These are phyloP conservation scores for Paragyromitra xinjiangensis DNA, from an alignment of 495 filamentous ascomycete genomes.

Conservation along the genomic window DNA sequence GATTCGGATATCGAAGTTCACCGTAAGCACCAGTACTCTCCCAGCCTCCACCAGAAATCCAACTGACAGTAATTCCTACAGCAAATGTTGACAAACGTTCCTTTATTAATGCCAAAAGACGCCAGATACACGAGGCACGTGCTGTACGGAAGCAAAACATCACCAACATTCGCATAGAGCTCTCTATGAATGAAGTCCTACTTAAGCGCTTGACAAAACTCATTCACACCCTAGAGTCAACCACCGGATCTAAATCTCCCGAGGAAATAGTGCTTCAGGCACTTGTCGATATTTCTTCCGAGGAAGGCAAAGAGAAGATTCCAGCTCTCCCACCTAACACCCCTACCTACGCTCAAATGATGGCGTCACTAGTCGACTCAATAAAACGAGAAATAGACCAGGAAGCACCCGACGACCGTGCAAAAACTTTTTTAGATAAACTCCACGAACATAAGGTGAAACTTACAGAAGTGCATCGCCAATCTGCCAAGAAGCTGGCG, in stretches of 20 bases:
- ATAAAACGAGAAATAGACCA: slow-evolving; percentile 89
- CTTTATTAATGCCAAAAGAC: slow-evolving; percentile 97
- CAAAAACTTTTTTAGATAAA: slow-evolving; percentile 76
- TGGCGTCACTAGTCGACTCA: slow-evolving; percentile 88
- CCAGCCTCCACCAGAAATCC: neutral
- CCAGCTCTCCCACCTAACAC: slow-evolving; percentile 73
- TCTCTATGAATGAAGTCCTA: slow-evolving; percentile 89
- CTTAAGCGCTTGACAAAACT: slow-evolving; percentile 82
- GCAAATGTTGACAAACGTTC: slow-evolving; percentile 97
- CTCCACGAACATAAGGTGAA: slow-evolving; percentile 77
- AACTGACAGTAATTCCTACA: slow-evolving; percentile 55
- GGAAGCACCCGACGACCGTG: slow-evolving; percentile 68
- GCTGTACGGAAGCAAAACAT: slow-evolving; percentile 85
- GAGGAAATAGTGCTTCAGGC: slow-evolving; percentile 83
- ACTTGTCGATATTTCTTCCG: slow-evolving; percentile 78
- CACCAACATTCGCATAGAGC: slow-evolving; percentile 89
- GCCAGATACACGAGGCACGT: slow-evolving; percentile 92
- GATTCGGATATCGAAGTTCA: slow-evolving; percentile 98
- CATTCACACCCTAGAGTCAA: slow-evolving; percentile 70
- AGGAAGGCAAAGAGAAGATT: slow-evolving; percentile 71
- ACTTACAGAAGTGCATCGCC: slow-evolving; percentile 77
- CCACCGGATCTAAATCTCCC: slow-evolving; percentile 67
- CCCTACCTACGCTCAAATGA: slow-evolving; percentile 93
- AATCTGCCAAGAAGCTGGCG: slow-evolving; percentile 75
- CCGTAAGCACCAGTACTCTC: slow-evolving; percentile 59